Evolutionary conservation across 2,329 filamentous ascomycete species (phyloP), one percentile per base, ranked within the genome.

Genomic region (Harringtonia aguacate): DNA sequence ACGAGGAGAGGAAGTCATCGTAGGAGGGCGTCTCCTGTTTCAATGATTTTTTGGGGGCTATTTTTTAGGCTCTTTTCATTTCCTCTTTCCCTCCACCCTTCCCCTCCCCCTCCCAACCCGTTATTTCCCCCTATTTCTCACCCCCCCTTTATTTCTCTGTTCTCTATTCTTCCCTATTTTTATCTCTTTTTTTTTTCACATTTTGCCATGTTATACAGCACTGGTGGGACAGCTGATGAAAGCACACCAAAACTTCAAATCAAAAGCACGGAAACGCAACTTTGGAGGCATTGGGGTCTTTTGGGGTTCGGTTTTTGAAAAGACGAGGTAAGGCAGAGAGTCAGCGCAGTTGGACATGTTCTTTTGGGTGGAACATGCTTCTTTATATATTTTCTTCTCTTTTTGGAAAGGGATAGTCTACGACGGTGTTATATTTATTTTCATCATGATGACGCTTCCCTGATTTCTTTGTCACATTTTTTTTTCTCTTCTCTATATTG

Each of bases 1-100:
- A 49, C 14, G 49, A 50, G 17, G 47, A 45, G n/a, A 41, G 43
- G 33, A 42, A 35, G 21, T 30, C 39, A 10, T 8, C 24, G n/a
- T 36, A 17, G 36, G n/a, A n/a, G n/a, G n/a, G n/a, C n/a, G n/a
- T n/a, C n/a, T n/a, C n/a, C n/a, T n/a, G n/a, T n/a, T n/a, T n/a
- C n/a, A n/a, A n/a, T n/a, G n/a, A n/a, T n/a, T 21, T 42, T 33
- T 36, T 38, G 8, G 10, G 13, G 27, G 27, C 22, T 28, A 21
- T 36, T 15, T 22, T n/a, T 9, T 43, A 10, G 21, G 22, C 37
- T 33, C 14, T 41, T 31, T 17, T 36, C 14, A 14, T 13, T 20
- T 14, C 14, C 28, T 14, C 4, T 39, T 34, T 14, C n/a, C n/a
- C 33, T 5, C 7, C 33, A 8, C 10, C 13, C 13, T 28, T 20